A percentile compares a stretch with the other conserved stretches of the same genome.
phyloP scores from a whole-genome alignment of 306 rosid species.

The Vigna trinervia region DNA sequence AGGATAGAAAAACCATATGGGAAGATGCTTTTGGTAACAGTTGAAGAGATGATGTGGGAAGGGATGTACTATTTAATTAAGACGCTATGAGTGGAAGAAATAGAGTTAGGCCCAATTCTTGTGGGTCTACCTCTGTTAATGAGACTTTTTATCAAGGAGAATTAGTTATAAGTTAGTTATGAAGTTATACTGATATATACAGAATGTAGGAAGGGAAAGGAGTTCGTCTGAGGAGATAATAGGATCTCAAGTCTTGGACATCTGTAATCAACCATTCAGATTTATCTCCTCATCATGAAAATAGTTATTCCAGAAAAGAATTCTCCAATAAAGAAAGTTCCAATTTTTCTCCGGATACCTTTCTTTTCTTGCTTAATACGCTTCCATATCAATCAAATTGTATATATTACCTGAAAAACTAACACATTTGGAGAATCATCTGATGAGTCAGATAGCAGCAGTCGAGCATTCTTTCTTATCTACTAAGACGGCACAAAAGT shows the following conservation, averaged over 20 bases:
- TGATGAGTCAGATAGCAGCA: slow-evolving; percentile 78
- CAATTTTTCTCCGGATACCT: neutral
- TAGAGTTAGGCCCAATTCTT: neutral
- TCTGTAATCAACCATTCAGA: neutral
- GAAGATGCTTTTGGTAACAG: slow-evolving; percentile 33
- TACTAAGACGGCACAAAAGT: slow-evolving; percentile 47
- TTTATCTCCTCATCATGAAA: neutral
- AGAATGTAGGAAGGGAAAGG: neutral
- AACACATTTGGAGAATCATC: slow-evolving; percentile 73
- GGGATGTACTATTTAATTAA: neutral
- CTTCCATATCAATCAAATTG: neutral
- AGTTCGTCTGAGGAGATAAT: neutral
- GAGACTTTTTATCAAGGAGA: neutral
- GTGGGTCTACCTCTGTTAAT: neutral
- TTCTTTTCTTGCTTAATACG: neutral
- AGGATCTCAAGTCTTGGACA: neutral
- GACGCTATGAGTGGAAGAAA: neutral
- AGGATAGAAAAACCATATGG: slow-evolving; percentile 28
- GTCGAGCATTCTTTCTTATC: slow-evolving; percentile 63
- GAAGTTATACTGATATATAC: neutral
- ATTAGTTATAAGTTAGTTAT: neutral
- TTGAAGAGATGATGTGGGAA: neutral
- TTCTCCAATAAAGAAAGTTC: neutral
- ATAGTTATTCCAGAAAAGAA: neutral
- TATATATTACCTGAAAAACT: slow-evolving; percentile 80